phyloP scores from a whole-genome alignment of 306 rosid genomes.

The Gynostemma pentaphyllum region DNA sequence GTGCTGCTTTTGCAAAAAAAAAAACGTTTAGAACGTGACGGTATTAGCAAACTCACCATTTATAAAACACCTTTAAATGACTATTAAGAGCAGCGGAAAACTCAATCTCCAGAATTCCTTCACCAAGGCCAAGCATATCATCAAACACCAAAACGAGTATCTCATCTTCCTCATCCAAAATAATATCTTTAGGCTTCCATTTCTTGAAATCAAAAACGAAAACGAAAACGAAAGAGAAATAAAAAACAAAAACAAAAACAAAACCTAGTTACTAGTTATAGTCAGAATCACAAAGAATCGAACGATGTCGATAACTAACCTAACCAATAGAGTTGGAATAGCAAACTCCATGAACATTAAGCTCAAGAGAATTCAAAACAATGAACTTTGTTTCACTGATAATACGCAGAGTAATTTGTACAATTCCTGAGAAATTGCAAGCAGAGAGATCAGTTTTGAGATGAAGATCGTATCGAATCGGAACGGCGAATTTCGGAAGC shows the following conservation, averaged over 20 bases:
- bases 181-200: conserved; percentile 31
- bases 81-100: conserved; percentile 48
- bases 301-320: conserved; percentile 22
- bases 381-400: conserved; percentile 27
- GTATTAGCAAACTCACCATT: conserved; percentile 25
- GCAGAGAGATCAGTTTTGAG: conserved; percentile 40
- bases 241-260: background rate
- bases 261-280: background rate
- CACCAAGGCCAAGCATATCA: conserved; percentile 34
- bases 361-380: conserved; percentile 45
- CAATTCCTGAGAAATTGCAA: conserved; percentile 36
- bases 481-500: conserved; percentile 42
- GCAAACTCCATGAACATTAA: conserved; percentile 25
- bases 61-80: conserved; percentile 45
- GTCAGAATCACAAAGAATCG: background rate
- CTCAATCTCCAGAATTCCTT: conserved; percentile 38
- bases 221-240: no score
- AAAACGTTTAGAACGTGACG: no score
- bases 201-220: conserved; percentile 16
- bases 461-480: conserved; percentile 38
- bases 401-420: conserved; percentile 22
- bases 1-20: no score
- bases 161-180: conserved; percentile 42
- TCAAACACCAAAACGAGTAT: conserved; percentile 41
- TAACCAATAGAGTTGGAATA: conserved; percentile 27